Evolutionary conservation across 2,329 filamentous ascomycete genomes (phyloP).

Genomic region (Colletotrichum destructivum): DNA sequence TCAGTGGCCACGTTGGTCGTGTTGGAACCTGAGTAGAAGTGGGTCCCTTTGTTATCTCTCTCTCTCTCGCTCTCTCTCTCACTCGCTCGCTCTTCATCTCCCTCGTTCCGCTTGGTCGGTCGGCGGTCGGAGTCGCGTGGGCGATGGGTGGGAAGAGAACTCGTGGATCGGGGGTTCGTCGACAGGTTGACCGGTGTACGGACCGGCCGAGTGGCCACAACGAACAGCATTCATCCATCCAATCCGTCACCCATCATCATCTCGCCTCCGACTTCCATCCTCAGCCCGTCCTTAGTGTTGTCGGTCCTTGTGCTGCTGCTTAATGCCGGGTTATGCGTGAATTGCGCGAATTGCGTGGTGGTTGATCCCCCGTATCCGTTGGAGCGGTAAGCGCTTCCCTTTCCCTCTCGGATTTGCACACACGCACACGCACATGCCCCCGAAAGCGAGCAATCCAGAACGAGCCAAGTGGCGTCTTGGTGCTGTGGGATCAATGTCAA

Average conservation of each 20-base stretch:
- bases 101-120: constrained; percentile 4
- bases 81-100: neutral
- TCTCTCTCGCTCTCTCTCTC: neutral
- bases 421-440: neutral
- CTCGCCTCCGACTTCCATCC: constrained; percentile 38
- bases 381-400: neutral
- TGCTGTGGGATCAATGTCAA: constrained; percentile 7
- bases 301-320: neutral
- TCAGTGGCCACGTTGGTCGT: constrained; percentile 16
- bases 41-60: neutral
- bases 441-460: constrained; percentile 9
- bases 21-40: constrained; percentile 12
- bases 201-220: constrained; percentile 20
- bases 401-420: neutral
- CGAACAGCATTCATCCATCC: constrained; percentile 24
- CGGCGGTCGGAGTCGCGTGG: constrained; percentile 1
- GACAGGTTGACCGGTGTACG: constrained; percentile 10
- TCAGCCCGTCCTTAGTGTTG: neutral
- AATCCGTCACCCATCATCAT: constrained; percentile 30
- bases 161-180: constrained; percentile 7
- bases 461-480: constrained; percentile 22
- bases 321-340: constrained; percentile 25
- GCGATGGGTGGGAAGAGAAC: neutral
- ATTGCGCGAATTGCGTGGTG: constrained; percentile 17
- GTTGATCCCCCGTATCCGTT: constrained; percentile 1